Evolutionary conservation across 140 eudicot genomes (phyloP).

Genomic region (Ambrosia hybrid): DNA sequence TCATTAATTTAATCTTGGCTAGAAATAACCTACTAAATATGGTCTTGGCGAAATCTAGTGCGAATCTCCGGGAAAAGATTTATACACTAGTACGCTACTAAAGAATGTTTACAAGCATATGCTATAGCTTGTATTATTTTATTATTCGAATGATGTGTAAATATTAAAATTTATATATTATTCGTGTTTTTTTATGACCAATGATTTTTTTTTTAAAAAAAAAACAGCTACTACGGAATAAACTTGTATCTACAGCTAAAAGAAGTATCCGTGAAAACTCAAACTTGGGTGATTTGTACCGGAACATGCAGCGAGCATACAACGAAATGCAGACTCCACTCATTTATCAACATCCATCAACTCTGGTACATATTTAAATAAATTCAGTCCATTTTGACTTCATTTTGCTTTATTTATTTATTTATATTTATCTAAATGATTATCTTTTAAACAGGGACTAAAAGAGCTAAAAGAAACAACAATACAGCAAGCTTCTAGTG

Average conservation of each 20-base stretch:
- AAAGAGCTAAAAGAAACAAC: constrained; percentile 94
- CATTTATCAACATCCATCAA: constrained; percentile 69
- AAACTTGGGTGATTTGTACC: constrained; percentile 74
- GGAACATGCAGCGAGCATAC: constrained; percentile 83
- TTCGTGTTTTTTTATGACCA: constrained; percentile 3
- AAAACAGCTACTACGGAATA: constrained; percentile 94
- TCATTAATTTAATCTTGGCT: too few species aligned
- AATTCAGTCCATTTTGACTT: background rate
- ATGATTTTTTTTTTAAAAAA: constrained; percentile 18
- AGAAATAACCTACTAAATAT: constrained; percentile 10
- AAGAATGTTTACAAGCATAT: too few species aligned
- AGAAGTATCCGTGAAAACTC: constrained; percentile 69
- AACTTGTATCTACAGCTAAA: constrained; percentile 89
- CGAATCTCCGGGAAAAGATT: too few species aligned
- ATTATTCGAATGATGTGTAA: constrained; percentile 1
- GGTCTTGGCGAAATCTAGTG: background rate
- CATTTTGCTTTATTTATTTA: background rate
- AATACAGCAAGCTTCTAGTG: constrained; percentile 68
- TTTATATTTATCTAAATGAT: background rate
- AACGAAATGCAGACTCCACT: constrained; percentile 94
- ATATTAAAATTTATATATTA: background rate
- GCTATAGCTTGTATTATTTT: background rate
- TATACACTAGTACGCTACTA: too few species aligned
- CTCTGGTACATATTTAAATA: constrained; percentile 50
- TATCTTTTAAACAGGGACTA: constrained; percentile 55